Evolutionary conservation across 176 grass and related monocot genomes (phyloP), one percentile per base, ranked within the genome.

Genomic region (Urochloa ruziziensis): DNA sequence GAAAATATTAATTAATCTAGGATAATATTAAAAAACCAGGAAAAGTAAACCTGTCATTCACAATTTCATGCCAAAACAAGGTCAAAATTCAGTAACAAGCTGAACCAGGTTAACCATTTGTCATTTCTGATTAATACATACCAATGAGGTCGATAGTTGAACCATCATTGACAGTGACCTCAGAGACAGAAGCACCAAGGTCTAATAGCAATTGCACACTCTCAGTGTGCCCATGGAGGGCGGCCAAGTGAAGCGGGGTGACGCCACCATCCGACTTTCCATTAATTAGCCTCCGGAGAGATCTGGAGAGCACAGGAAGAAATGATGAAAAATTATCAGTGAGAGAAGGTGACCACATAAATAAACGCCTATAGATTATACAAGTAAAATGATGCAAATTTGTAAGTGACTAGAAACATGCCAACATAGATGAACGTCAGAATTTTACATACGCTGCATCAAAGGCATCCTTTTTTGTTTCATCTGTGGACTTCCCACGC

Each of bases 91-190:
- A 17, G 82, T 71, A 13, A 77, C 5, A 9, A 78, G 25, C 56
- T 82, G 57, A 82, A 57, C 62, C 61, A 24, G 28, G 10, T 15
- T 70, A 29, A 65, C 24, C n/a, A 73, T 72, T 21, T 24, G 16
- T 8, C 58, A 44, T 75, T 67, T 43, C 15, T 30, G 7, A 49
- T 81, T 67, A 62, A 67, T 57, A 82, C 64, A 54, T 90, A 96
- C 97, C 93, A 72, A 99, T 96, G 57, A 99, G 89, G 80, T 99
- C 97, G 91, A 99, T 94, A 49, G 97, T 99, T 71, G 97, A 91
- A n/a, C 97, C 97, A 85, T 99, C 97, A 29, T 96, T 86, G 52
- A 99, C 78, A 70, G 97, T 96, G 49, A 89, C 77, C 72, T 96
- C 91, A 75, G 87, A 96, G 33, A 96, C 72, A 85, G 81, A 95